These are phyloP conservation scores for Pseudopyrenochaeta lycopersici DNA, from an alignment of 2,329 filamentous ascomycete species.

Conservation along the genomic window DNA sequence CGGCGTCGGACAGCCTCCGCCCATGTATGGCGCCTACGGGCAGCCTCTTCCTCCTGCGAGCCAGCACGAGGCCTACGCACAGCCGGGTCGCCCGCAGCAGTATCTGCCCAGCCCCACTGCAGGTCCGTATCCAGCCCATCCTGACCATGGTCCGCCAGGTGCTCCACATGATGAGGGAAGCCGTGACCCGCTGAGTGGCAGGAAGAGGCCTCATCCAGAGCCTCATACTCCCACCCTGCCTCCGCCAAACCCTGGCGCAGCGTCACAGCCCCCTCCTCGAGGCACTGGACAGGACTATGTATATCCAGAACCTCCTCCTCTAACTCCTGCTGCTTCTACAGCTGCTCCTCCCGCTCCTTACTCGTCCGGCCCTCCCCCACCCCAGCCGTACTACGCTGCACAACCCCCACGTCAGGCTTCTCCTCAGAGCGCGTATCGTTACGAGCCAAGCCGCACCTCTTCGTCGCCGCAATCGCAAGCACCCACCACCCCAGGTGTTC, in stretches of 20 bases:
- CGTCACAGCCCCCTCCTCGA: conserved; percentile 51
- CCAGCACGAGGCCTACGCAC: conserved; percentile 46
- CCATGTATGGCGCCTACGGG: conserved; percentile 62
- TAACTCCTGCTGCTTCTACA: conserved; percentile 57
- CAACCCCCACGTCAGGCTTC: conserved; percentile 52
- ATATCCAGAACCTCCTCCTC: conserved; percentile 55
- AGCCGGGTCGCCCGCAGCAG: conserved; percentile 53
- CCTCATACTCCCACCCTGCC: conserved; percentile 61
- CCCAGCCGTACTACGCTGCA: conserved; percentile 52
- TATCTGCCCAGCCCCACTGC: conserved; percentile 57
- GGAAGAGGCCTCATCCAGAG: conserved; percentile 59
- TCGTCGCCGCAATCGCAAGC: conserved; percentile 54
- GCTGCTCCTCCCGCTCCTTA: conserved; percentile 53
- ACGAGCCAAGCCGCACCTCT: conserved; percentile 52
- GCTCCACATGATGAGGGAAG: conserved; percentile 48
- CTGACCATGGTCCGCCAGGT: conserved; percentile 42
- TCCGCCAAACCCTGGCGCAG: conserved; percentile 57
- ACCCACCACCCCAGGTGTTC: conserved; percentile 45
- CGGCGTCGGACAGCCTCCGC: conserved; percentile 54
- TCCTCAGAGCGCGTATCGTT: conserved; percentile 53
- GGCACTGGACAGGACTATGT: conserved; percentile 48
- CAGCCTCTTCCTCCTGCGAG: conserved; percentile 56
- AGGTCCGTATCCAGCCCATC: conserved; percentile 52
- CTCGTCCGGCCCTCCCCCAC: conserved; percentile 45
- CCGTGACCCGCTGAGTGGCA: conserved; percentile 51